Percentiles rank a stretch among this genome's conserved stretches.
Evolutionary conservation across 2,329 filamentous ascomycete species (phyloP).

Genomic region (Diaporthe australafricana): DNA sequence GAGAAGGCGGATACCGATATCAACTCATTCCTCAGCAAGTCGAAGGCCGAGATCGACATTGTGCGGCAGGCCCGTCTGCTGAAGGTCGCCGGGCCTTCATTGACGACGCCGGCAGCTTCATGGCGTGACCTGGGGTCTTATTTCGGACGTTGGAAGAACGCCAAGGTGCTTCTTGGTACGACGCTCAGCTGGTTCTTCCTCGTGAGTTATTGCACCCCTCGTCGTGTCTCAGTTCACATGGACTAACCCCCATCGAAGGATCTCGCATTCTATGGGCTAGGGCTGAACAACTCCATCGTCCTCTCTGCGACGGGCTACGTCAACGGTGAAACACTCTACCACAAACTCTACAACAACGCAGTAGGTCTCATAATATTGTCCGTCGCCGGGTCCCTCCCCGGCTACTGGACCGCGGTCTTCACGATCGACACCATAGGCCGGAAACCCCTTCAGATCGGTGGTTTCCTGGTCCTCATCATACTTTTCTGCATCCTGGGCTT

Average conservation of each 20-base stretch:
- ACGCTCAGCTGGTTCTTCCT: constrained; percentile 87
- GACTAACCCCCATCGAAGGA: constrained; percentile 57
- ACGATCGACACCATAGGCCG: constrained; percentile 81
- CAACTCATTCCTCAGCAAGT: constrained; percentile 64
- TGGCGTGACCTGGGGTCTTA: constrained; percentile 76
- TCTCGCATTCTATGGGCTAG: constrained; percentile 75
- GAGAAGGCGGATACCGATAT: constrained; percentile 81
- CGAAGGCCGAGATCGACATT: constrained; percentile 60
- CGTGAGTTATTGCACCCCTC: constrained; percentile 45
- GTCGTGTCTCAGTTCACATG: no score
- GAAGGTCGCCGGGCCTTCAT: constrained; percentile 60
- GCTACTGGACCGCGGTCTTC: constrained; percentile 82
- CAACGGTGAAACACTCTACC: constrained; percentile 71
- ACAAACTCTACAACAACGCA: constrained; percentile 77
- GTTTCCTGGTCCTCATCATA: constrained; percentile 70
- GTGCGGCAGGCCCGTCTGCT: constrained; percentile 65
- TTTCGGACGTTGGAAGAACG: constrained; percentile 77
- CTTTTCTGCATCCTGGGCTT: constrained; percentile 74
- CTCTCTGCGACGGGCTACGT: constrained; percentile 79
- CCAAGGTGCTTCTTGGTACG: constrained; percentile 79
- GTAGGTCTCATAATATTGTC: constrained; percentile 82
- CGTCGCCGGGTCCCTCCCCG: constrained; percentile 81
- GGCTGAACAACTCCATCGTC: constrained; percentile 81
- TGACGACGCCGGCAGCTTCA: constrained; percentile 75
- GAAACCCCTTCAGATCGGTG: constrained; percentile 78